Evolutionary conservation across 2,329 filamentous ascomycete species (phyloP).

Genomic region (Curvularia sp.): DNA sequence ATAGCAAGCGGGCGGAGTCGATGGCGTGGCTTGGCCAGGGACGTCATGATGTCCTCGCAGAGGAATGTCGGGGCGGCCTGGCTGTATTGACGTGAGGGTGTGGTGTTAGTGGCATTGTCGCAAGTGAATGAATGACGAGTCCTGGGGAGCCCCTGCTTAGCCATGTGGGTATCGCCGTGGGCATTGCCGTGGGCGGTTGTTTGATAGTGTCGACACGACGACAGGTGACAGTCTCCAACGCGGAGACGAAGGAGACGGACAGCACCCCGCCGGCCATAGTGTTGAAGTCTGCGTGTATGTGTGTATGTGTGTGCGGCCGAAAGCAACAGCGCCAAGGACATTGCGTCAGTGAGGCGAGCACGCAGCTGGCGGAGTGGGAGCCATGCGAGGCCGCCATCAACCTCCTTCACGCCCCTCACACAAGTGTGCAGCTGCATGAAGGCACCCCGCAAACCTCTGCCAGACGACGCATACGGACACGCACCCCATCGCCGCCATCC

Average conservation of each 20-base stretch:
- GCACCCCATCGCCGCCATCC: neutral
- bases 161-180: neutral
- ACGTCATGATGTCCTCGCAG: neutral
- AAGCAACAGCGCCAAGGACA: slow-evolving; percentile 10
- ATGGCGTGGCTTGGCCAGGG: neutral
- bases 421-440: slow-evolving; percentile 12
- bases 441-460: slow-evolving; percentile 9
- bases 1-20: neutral
- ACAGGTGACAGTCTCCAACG: no score
- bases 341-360: slow-evolving; percentile 17
- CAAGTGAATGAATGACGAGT: neutral
- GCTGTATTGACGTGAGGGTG: neutral
- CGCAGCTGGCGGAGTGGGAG: neutral
- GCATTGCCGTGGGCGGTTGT: neutral
- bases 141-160: neutral
- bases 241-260: no score
- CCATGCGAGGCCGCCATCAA: no score
- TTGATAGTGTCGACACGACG: neutral
- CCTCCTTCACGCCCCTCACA: no score
- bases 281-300: no score
- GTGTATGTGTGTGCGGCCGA: no score
- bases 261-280: no score
- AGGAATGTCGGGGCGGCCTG: neutral
- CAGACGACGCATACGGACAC: no score
- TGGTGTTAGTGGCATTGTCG: neutral